These are phyloP conservation scores for Kwoniella mangroviensis DNA, from an alignment of 768 basidiomycete genomes.

Conservation along the genomic window DNA sequence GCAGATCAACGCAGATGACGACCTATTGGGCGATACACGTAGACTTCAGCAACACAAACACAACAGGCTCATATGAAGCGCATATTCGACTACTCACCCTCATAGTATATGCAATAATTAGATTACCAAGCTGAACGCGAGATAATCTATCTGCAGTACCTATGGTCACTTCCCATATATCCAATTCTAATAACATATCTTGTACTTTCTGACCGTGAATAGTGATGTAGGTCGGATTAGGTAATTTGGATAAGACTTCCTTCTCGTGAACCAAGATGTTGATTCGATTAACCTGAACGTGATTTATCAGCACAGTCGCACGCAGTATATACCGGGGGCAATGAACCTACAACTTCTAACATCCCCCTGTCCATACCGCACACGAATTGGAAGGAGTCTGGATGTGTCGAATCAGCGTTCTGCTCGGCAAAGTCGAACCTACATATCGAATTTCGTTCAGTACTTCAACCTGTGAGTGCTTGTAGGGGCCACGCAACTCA, in stretches of 20 bases:
- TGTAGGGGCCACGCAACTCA: slow-evolving; percentile 9
- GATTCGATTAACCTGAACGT: slow-evolving; percentile 27
- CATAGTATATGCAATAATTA: slow-evolving; percentile 21
- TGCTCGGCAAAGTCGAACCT: slow-evolving; percentile 30
- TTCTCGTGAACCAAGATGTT: slow-evolving; percentile 30
- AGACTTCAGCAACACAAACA: too few relatives aligned
- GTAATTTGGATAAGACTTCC: slow-evolving; percentile 2
- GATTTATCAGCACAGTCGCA: neutral
- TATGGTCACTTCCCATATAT: slow-evolving; percentile 24
- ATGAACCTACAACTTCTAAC: slow-evolving; percentile 26
- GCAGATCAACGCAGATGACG: slow-evolving; percentile 18
- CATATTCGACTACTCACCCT: slow-evolving; percentile 8
- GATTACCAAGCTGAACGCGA: slow-evolving; percentile 23
- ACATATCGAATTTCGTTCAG: neutral
- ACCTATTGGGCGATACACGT: slow-evolving; percentile 11
- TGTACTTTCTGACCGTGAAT: slow-evolving; percentile 23
- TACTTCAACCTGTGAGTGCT: neutral
- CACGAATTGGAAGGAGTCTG: slow-evolving; percentile 21
- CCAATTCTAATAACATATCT: slow-evolving; percentile 27
- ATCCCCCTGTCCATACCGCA: slow-evolving; percentile 30
- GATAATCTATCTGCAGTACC: neutral
- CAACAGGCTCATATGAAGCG: too few relatives aligned
- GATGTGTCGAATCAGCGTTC: neutral
- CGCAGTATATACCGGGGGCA: neutral
- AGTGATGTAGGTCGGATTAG: slow-evolving; percentile 4